phyloP scores from a whole-genome alignment of 345 rosid species.

The Moricandia moricandioides region DNA sequence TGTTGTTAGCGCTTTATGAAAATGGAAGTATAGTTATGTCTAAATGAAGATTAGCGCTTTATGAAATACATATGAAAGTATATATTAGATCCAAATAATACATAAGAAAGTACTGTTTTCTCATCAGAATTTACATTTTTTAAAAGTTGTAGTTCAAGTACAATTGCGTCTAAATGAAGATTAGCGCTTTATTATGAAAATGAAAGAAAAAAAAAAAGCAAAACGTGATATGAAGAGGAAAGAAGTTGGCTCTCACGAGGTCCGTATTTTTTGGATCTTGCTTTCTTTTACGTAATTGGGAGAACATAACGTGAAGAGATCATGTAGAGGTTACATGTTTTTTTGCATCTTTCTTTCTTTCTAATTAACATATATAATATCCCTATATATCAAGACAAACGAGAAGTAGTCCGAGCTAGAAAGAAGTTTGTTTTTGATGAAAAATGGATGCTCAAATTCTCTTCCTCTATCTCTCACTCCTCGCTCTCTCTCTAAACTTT shows the following conservation, averaged over 20 bases:
- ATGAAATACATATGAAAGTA: background rate
- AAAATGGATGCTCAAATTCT: conserved; percentile 14
- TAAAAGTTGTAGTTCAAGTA: background rate
- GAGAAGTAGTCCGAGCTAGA: background rate
- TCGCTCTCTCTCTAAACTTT: background rate
- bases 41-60: background rate
- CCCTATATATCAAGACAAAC: conserved; percentile 18
- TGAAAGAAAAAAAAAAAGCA: background rate
- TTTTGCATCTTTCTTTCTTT: background rate
- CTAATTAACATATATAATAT: background rate
- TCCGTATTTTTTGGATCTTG: conserved; percentile 25
- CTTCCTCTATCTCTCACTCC: background rate
- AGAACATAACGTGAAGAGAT: background rate
- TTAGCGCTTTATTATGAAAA: background rate
- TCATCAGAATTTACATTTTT: background rate
- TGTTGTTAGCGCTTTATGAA: background rate
- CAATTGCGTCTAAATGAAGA: conserved; percentile 15
- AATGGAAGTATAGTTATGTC: background rate
- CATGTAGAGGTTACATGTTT: background rate
- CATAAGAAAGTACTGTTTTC: background rate
- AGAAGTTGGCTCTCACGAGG: conserved; percentile 29
- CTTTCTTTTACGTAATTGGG: conserved; percentile 28
- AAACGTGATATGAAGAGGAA: conserved; percentile 14
- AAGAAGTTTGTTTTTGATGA: conserved; percentile 17
- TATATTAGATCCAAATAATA: background rate